Conservation (phyloP, 352 stramenopile species). For the Globisporangium ultimum region DNA sequence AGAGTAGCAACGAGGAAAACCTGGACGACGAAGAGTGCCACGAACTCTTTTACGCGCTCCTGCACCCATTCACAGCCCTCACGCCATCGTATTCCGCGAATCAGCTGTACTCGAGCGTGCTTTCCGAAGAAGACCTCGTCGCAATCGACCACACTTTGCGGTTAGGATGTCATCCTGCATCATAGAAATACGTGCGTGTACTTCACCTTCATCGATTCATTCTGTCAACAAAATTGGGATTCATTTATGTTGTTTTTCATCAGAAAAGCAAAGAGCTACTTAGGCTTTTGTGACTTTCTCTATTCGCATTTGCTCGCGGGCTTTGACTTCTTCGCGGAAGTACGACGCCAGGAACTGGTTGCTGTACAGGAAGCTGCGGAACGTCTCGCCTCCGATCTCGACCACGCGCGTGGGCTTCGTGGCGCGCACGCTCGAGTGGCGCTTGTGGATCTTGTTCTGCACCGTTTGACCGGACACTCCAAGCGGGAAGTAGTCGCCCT, state of each 20-base stretch:
- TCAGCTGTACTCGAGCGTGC: slow-evolving; percentile 41
- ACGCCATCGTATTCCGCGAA: slow-evolving; percentile 37
- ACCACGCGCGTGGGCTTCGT: slow-evolving; percentile 65
- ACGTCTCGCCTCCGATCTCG: slow-evolving; percentile 78
- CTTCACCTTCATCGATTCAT: no score
- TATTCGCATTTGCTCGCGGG: slow-evolving; percentile 53
- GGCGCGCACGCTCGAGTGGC: slow-evolving; percentile 71
- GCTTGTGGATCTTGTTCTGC: slow-evolving; percentile 63
- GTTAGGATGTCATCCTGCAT: slow-evolving; percentile 6
- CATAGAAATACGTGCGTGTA: no score
- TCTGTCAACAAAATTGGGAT: no score
- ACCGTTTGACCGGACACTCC: slow-evolving; percentile 67
- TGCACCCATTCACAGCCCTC: slow-evolving; percentile 41
- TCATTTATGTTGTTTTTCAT: no score
- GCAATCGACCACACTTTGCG: slow-evolving; percentile 33
- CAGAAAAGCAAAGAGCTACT: neutral
- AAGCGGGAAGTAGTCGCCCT: slow-evolving; percentile 79
- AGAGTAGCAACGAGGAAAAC: slow-evolving; percentile 4
- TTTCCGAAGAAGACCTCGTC: slow-evolving; percentile 34
- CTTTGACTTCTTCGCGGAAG: slow-evolving; percentile 70
- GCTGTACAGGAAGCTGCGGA: slow-evolving; percentile 80
- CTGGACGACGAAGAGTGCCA: slow-evolving; percentile 17
- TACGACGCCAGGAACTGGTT: slow-evolving; percentile 82
- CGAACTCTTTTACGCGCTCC: slow-evolving; percentile 38
- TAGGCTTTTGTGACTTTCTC: slow-evolving; percentile 37